These are phyloP conservation scores for Podospora pseudopauciseta DNA, from an alignment of 495 filamentous ascomycete species.

Conservation along the genomic window DNA sequence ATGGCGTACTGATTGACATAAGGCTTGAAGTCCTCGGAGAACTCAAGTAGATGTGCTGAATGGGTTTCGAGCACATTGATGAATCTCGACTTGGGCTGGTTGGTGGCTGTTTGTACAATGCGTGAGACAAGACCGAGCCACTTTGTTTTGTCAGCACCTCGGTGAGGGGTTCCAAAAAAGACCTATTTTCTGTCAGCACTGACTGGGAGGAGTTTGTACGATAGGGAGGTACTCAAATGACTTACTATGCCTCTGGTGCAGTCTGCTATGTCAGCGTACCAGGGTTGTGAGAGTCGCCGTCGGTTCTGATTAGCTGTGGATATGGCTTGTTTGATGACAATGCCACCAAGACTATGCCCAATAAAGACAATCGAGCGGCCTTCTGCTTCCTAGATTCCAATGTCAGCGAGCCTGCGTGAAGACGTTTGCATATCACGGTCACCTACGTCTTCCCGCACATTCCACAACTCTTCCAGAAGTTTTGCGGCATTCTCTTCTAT, in stretches of 20 bases:
- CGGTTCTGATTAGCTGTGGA: slow-evolving; percentile 1
- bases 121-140: slow-evolving; percentile 13
- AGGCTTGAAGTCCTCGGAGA: slow-evolving; percentile 19
- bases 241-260: slow-evolving; percentile 15
- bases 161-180: slow-evolving; percentile 30
- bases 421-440: not conserved
- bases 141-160: slow-evolving; percentile 19
- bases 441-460: not conserved
- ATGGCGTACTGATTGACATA: slow-evolving; percentile 17
- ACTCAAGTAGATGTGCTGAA: slow-evolving; percentile 10
- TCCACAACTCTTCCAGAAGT: slow-evolving; percentile 1
- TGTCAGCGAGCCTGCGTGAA: not conserved
- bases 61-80: slow-evolving; percentile 9
- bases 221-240: not conserved
- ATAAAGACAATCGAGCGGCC: slow-evolving; percentile 50
- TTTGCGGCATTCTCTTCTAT: slow-evolving; percentile 39
- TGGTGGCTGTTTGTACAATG: slow-evolving; percentile 8
- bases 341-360: slow-evolving; percentile 39
- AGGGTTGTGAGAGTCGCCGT: not conserved
- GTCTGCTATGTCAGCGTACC: slow-evolving; percentile 5
- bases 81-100: slow-evolving; percentile 1
- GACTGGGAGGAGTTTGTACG: not conserved
- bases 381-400: not conserved
- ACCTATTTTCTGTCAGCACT: not conserved
- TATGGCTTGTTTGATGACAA: slow-evolving; percentile 37